Conservation (phyloP, 805 yeast genomes). For the Nematodospora valgi region DNA sequence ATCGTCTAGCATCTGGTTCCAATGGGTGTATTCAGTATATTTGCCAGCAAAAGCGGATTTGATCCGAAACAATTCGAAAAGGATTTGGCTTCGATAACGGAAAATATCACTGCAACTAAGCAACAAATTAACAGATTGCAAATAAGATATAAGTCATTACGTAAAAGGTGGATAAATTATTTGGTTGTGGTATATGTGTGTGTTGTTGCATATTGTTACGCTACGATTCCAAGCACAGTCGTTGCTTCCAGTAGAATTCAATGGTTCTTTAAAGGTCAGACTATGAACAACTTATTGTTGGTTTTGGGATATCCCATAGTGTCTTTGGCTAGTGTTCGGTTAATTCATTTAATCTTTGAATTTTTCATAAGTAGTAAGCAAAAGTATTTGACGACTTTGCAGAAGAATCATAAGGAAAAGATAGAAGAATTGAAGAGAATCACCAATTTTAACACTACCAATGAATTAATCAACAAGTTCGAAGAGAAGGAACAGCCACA, state of each 20-base stretch:
- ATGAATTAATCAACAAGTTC: conserved; percentile 64
- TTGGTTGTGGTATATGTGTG: conserved; percentile 20
- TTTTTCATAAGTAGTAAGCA: conserved; percentile 20
- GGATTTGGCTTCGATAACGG: conserved; percentile 27
- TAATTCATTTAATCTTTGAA: conserved; percentile 15
- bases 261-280: conserved; percentile 24
- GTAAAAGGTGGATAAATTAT: conserved; percentile 15
- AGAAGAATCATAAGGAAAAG: conserved; percentile 47
- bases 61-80: conserved; percentile 31
- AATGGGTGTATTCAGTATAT: conserved; percentile 29
- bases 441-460: conserved; percentile 74
- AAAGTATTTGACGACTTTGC: conserved; percentile 23
- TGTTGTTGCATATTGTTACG: conserved; percentile 20
- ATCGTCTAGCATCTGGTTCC: background rate
- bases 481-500: conserved; percentile 13
- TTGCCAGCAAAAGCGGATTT: conserved; percentile 19
- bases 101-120: conserved; percentile 23
- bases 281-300: conserved; percentile 14
- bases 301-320: conserved; percentile 24
- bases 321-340: conserved; percentile 14
- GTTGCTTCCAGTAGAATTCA: conserved; percentile 15
- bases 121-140: conserved; percentile 22
- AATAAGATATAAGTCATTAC: conserved; percentile 13
- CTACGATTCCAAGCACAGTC: conserved; percentile 14
- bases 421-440: conserved; percentile 65